Evolutionary conservation across 352 stramenopile genomes (phyloP).

Genomic region (Chrysophaeum taylorii): DNA sequence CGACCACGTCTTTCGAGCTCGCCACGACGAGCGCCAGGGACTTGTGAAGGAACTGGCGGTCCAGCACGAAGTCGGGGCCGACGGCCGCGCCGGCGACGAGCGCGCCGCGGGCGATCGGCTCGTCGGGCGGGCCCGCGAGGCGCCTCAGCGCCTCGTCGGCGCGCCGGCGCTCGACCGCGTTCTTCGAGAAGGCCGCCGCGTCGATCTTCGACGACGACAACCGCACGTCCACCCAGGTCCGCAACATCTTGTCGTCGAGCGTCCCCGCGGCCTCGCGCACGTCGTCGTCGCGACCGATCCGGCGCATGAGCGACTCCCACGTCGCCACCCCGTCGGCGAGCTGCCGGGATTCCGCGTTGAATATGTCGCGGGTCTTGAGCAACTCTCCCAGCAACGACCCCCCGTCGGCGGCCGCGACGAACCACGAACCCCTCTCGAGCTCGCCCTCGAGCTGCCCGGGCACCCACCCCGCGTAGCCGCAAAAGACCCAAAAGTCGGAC

Average conservation of each 20-base stretch:
- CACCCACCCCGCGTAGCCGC: slow-evolving; percentile 43
- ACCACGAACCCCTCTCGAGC: slow-evolving; percentile 46
- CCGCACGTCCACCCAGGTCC: slow-evolving; percentile 36
- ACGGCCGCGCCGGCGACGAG: slow-evolving; percentile 38
- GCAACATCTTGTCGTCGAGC: slow-evolving; percentile 55
- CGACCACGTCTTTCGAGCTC: slow-evolving; percentile 32
- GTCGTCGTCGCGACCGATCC: slow-evolving; percentile 40
- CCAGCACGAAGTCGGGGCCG: slow-evolving; percentile 35
- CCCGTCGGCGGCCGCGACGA: slow-evolving; percentile 31
- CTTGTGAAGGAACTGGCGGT: slow-evolving; percentile 49
- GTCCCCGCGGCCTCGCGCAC: slow-evolving; percentile 23
- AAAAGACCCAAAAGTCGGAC: slow-evolving; percentile 44
- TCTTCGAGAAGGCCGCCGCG: not conserved
- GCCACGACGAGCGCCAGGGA: slow-evolving; percentile 37
- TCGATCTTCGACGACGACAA: not conserved
- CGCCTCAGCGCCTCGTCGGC: not conserved
- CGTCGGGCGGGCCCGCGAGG: not conserved
- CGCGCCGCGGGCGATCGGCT: slow-evolving; percentile 24
- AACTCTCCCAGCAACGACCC: not conserved
- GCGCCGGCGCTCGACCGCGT: not conserved
- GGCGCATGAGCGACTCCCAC: slow-evolving; percentile 47
- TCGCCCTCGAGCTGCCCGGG: slow-evolving; percentile 42
- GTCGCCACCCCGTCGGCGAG: slow-evolving; percentile 45
- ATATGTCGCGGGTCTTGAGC: not conserved
- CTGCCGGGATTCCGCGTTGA: not conserved